phyloP scores from a whole-genome alignment of 192 early-diverging fungal genomes.

The Linderina pennispora region DNA sequence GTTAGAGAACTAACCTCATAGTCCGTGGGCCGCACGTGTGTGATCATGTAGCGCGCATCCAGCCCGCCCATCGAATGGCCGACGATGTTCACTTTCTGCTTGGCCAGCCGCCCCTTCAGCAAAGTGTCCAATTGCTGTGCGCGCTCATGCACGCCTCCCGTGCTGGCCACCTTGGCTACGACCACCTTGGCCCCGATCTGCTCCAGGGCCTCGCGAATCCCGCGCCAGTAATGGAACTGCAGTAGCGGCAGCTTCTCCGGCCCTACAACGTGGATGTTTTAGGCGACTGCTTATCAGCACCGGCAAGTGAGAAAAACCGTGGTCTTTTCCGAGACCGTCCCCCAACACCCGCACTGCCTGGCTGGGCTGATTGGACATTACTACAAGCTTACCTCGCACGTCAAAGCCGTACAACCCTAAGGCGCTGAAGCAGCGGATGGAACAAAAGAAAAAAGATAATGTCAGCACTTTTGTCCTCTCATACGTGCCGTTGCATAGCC shows the following conservation, averaged over 20 bases:
- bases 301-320: no score
- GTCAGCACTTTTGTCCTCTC: no score
- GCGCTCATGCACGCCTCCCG: slow-evolving; percentile 64
- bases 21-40: slow-evolving; percentile 66
- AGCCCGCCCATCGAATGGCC: slow-evolving; percentile 97
- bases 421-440: slow-evolving; percentile 1
- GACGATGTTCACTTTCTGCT: slow-evolving; percentile 67
- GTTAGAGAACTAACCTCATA: slow-evolving; percentile 77
- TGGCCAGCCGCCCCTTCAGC: slow-evolving; percentile 49
- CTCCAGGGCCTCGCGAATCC: slow-evolving; percentile 69
- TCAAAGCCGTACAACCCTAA: slow-evolving; percentile 82
- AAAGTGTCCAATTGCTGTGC: slow-evolving; percentile 70
- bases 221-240: slow-evolving; percentile 86
- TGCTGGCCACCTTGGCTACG: slow-evolving; percentile 69
- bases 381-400: slow-evolving; percentile 46
- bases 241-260: slow-evolving; percentile 67
- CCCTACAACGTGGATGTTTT: no score
- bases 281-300: background rate
- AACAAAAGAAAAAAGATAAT: slow-evolving; percentile 1
- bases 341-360: no score
- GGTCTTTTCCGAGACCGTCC: no score
- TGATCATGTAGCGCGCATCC: slow-evolving; percentile 87
- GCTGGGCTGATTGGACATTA: no score
- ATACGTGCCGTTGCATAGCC: no score
- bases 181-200: slow-evolving; percentile 76